Percentiles rank a stretch among this genome's conserved stretches.
Evolutionary conservation across 371 early-diverging fungal species (phyloP).

Genomic region (Syncephalis plumigaleata): DNA sequence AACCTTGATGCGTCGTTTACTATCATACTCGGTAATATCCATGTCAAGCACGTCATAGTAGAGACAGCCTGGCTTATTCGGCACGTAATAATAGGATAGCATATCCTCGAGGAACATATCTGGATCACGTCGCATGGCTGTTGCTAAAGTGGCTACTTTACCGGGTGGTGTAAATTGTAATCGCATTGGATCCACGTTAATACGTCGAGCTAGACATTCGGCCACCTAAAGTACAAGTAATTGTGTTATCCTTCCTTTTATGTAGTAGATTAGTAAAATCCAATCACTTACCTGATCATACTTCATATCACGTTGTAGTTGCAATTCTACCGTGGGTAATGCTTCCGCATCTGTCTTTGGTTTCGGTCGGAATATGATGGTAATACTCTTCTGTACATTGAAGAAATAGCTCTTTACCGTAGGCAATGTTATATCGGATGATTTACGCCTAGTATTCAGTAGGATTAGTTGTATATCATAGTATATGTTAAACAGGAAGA

Average conservation of each 20-base stretch:
- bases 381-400: conserved; percentile 38
- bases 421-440: neutral
- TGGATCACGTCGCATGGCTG: conserved; percentile 22
- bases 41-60: conserved; percentile 74
- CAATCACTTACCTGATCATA: conserved; percentile 28
- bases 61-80: conserved; percentile 13
- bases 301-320: conserved; percentile 37
- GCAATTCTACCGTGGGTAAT: conserved; percentile 21
- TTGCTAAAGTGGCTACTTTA: conserved; percentile 14
- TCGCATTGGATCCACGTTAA: conserved; percentile 41
- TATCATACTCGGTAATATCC: conserved; percentile 61
- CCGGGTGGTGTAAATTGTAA: conserved; percentile 36
- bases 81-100: conserved; percentile 16
- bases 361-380: conserved; percentile 48
- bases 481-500: neutral
- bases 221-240: conserved; percentile 15
- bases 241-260: neutral
- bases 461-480: no score
- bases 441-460: neutral
- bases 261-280: neutral
- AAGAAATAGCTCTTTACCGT: conserved; percentile 56
- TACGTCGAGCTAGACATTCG: conserved; percentile 25
- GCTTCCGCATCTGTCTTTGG: conserved; percentile 10
- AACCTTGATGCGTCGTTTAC: conserved; percentile 40
- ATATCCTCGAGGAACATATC: conserved; percentile 38